Evolutionary conservation across 371 early-diverging fungal species (phyloP), one percentile per base, ranked within the genome.

Genomic region (Lichtheimia ornata): DNA sequence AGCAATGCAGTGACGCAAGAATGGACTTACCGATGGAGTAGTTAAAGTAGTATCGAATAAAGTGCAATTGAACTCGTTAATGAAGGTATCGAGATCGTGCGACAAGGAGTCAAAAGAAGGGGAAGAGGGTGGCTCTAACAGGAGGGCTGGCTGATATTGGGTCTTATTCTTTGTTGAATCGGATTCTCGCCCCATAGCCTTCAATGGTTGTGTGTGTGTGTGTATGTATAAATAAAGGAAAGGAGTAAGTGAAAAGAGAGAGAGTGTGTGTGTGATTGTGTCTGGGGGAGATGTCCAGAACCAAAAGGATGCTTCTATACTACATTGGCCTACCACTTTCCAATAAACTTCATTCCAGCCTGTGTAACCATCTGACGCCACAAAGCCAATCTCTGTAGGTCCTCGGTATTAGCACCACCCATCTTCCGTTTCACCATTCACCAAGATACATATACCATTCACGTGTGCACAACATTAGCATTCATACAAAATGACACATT

Each of bases 51-150:
- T 35, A 11, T 35, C 35, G 35, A 35, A 35, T 35, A 35, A 35
- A 35, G 35, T 35, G 9, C 35, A 35, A 11, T 35, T 43, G 27
- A 75, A 43, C 58, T 75, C 75, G 30, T 65, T 65, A 41, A 75
- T 75, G 53, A 72, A 75, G 43, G 61, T 64, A 51, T 75, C 75
- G 27, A 75, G 54, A 59, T 72, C 72, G 51, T 75, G 67, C 50
- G 49, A 75, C 11, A 75, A 58, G 11, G 72, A 70, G 56, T 75
- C 72, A n/a, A 75, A 50, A 30, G 67, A 63, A 35, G 75, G 70
- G 22, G 72, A 67, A 20, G 52, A n/a, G 6, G 47, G 47, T 7
- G 47, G 47, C 17, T 47, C 47, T n/a, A 18, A 47, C n/a, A 18
- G 22, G 22, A 47, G 47, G 47, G 47, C 22, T 7, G 47, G 47